Percentiles rank a stretch among this genome's conserved stretches.
phyloP scores from a whole-genome alignment of 805 yeast species.

The Wickerhamiella azyma region DNA sequence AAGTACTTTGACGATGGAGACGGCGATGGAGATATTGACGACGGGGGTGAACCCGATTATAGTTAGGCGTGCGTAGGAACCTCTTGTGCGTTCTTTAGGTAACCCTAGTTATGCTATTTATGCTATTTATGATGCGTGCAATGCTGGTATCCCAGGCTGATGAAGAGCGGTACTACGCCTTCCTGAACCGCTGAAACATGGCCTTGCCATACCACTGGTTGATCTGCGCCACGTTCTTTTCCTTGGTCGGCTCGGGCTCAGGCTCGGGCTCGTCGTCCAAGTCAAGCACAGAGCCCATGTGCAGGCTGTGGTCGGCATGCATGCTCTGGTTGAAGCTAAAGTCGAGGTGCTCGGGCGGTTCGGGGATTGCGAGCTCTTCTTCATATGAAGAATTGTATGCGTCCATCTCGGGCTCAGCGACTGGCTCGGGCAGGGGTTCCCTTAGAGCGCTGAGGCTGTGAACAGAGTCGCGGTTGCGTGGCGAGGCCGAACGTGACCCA shows the following conservation, averaged over 20 bases:
- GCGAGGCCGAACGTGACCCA: background rate
- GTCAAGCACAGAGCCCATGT: background rate
- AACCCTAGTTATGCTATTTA: background rate
- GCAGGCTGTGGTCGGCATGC: constrained; percentile 3
- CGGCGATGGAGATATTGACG: constrained; percentile 40
- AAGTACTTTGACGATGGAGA: constrained; percentile 63
- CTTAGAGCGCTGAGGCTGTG: background rate
- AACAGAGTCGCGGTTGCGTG: background rate
- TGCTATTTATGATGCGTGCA: background rate
- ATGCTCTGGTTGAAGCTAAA: background rate
- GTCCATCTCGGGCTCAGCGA: background rate
- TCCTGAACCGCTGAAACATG: constrained; percentile 18
- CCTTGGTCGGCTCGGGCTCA: constrained; percentile 5
- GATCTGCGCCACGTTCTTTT: constrained; percentile 19
- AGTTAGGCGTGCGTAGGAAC: no score
- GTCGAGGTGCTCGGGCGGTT: constrained; percentile 6
- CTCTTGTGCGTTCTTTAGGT: no score
- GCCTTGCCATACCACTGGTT: constrained; percentile 28
- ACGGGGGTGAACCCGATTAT: constrained; percentile 58
- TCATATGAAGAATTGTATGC: background rate
- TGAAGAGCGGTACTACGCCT: background rate
- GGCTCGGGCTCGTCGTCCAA: background rate
- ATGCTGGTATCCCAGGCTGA: no score
- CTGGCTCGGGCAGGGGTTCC: background rate
- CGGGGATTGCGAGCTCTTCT: constrained; percentile 1